Conservation (phyloP, 208 protist genomes). For the Crithidia acanthocephali region DNA sequence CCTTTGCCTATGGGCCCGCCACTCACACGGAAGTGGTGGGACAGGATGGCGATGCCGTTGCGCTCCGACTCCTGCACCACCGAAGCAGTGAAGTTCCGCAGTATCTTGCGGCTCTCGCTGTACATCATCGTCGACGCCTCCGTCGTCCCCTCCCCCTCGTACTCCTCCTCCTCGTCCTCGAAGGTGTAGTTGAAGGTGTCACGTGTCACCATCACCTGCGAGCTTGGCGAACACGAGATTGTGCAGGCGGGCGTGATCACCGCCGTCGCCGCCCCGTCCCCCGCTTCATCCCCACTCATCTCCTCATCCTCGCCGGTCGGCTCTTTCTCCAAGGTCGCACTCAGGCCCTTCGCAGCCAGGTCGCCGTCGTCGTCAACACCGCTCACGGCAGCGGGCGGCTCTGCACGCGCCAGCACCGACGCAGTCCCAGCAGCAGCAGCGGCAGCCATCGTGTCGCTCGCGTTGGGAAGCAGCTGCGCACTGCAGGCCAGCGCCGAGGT, state of each 20-base stretch:
- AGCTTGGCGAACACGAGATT: slow-evolving; percentile 24
- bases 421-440: not conserved
- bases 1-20: slow-evolving; percentile 63
- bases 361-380: not conserved
- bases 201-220: slow-evolving; percentile 21
- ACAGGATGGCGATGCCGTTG: slow-evolving; percentile 36
- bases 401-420: too few relatives aligned
- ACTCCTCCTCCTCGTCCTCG: not conserved
- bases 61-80: slow-evolving; percentile 46
- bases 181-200: slow-evolving; percentile 4
- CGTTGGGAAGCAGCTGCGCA: not conserved
- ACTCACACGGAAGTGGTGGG: slow-evolving; percentile 62
- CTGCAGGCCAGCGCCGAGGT: not conserved
- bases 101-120: slow-evolving; percentile 23
- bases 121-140: slow-evolving; percentile 14
- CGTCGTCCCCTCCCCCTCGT: slow-evolving; percentile 17
- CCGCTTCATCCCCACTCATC: not conserved
- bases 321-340: not conserved
- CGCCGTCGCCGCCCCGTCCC: not conserved
- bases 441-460: not conserved
- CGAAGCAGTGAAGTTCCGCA: slow-evolving; percentile 58
- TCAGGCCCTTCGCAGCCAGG: not conserved
- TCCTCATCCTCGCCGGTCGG: not conserved
- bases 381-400: not conserved
- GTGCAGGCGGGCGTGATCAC: slow-evolving; percentile 19